A percentile compares a stretch with the other conserved stretches of the same genome.
phyloP scores from a whole-genome alignment of 2,329 filamentous ascomycete genomes.

The Pyricularia pennisetigena region DNA sequence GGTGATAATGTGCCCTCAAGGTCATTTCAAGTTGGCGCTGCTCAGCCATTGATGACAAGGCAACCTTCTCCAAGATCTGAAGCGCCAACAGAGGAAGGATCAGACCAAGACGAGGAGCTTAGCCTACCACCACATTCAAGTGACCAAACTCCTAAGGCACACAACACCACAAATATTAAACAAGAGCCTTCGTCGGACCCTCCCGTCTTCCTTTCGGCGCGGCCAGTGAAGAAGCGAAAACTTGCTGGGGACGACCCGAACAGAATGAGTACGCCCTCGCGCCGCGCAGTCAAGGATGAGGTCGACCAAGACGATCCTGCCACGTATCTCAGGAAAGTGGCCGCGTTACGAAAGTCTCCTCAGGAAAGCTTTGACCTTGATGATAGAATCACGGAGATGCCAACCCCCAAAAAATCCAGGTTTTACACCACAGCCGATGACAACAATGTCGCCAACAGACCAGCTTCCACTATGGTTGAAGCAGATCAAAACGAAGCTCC shows the following conservation, averaged over 20 bases:
- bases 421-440: neutral
- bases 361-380: conserved; percentile 54
- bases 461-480: neutral
- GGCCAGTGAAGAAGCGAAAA: conserved; percentile 37
- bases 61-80: neutral
- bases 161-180: conserved; percentile 24
- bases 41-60: neutral
- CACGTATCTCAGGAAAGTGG: conserved; percentile 8
- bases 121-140: neutral
- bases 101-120: neutral
- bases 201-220: conserved; percentile 40
- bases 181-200: conserved; percentile 43
- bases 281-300: conserved; percentile 33
- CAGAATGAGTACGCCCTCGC: conserved; percentile 8
- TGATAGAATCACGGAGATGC: conserved; percentile 23
- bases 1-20: neutral
- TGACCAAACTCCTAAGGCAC: neutral
- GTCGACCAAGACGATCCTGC: neutral
- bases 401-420: conserved; percentile 30
- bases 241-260: conserved; percentile 14
- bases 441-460: neutral
- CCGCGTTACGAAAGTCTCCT: conserved; percentile 20
- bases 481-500: neutral
- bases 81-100: neutral
- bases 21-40: neutral